A percentile compares a stretch with the other conserved stretches of the same genome.
phyloP scores from a whole-genome alignment of 805 yeast species.

The Ogataea nitratoaversa region DNA sequence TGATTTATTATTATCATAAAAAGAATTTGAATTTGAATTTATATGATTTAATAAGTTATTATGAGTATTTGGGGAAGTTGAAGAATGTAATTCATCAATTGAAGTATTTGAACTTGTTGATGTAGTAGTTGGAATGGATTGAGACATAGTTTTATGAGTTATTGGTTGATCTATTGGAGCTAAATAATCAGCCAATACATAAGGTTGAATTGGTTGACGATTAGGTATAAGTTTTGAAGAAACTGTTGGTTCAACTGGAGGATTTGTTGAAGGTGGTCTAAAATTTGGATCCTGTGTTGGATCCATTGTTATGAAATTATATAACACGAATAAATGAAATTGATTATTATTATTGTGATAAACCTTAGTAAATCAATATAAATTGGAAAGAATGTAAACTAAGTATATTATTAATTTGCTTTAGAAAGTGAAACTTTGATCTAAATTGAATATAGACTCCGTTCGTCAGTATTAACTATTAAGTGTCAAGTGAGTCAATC shows the following conservation, averaged over 20 bases:
- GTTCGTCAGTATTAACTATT: too few species aligned
- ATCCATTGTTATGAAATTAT: slow-evolving; percentile 52
- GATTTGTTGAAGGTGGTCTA: slow-evolving; percentile 73
- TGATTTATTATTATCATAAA: not conserved
- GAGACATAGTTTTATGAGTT: slow-evolving; percentile 39
- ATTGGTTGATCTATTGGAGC: slow-evolving; percentile 72
- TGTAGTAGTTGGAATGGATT: not conserved
- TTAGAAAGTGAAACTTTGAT: too few species aligned
- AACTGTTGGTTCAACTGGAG: slow-evolving; percentile 58
- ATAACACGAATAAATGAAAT: not conserved
- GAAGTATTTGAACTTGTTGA: slow-evolving; percentile 1
- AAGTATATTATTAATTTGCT: too few species aligned
- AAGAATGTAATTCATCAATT: not conserved
- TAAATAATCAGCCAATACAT: slow-evolving; percentile 71
- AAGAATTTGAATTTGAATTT: too few species aligned
- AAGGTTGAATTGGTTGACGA: slow-evolving; percentile 72
- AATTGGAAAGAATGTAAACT: too few species aligned
- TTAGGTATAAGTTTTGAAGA: slow-evolving; percentile 68
- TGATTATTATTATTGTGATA: too few species aligned
- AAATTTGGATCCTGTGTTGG: slow-evolving; percentile 91
- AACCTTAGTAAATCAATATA: too few species aligned
- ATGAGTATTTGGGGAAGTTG: slow-evolving; percentile 3
- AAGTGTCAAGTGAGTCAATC: too few species aligned
- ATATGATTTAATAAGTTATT: too few species aligned
- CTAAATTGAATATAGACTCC: too few species aligned